Percentiles rank a stretch among this genome's conserved stretches.
phyloP scores from a whole-genome alignment of 208 protist genomes.

The Pavlovales sp. region DNA sequence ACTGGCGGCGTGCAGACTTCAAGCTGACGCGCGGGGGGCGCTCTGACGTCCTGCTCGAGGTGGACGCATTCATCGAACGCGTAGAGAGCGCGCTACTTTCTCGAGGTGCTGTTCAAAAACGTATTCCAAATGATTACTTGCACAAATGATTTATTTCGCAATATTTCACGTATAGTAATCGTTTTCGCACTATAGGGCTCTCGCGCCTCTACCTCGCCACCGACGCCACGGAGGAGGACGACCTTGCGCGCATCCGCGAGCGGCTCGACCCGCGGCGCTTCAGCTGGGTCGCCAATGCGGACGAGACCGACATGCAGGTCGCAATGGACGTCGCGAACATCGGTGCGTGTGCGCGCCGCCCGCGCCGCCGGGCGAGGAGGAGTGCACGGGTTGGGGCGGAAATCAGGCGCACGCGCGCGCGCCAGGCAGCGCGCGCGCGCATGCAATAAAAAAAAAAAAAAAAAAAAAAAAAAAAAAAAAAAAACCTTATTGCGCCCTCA shows the following conservation, averaged over 20 bases:
- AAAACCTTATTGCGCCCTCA: no score
- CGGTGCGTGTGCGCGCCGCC: neutral
- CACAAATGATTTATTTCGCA: no score
- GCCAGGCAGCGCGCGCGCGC: no score
- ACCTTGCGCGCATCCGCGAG: neutral
- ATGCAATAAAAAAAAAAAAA: no score
- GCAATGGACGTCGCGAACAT: neutral
- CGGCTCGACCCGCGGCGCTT: neutral
- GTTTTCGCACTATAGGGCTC: no score
- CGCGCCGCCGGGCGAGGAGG: no score
- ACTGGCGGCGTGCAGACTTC: constrained; percentile 36
- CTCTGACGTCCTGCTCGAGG: neutral
- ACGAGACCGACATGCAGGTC: neutral
- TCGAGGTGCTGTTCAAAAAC: no score
- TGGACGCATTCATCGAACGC: neutral
- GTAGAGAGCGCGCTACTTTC: neutral
- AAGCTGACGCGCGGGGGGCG: neutral
- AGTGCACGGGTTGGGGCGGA: no score
- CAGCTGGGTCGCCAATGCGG: neutral
- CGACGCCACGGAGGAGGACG: neutral
- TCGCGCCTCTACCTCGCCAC: constrained; percentile 3
- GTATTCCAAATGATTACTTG: no score
- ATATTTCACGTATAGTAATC: no score
- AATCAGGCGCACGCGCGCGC: no score
- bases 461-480: no score